phyloP scores from a whole-genome alignment of 257 asterid species.

The Primulina tabacum region DNA sequence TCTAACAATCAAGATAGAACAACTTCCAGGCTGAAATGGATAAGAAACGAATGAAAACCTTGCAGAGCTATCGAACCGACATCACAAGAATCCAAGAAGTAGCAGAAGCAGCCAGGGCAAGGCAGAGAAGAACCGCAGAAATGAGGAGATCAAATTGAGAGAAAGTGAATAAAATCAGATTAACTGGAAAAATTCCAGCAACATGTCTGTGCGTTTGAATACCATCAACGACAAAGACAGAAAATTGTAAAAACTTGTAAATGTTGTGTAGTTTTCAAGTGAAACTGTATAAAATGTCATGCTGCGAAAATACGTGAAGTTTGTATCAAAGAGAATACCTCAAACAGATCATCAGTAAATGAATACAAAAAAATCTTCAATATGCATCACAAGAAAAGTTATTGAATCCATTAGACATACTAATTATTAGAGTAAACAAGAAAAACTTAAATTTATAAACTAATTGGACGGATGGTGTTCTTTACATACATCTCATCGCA shows the following conservation, averaged over 20 bases:
- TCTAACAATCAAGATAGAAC: conserved; percentile 18
- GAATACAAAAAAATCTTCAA: neutral
- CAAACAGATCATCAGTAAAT: neutral
- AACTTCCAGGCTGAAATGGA: conserved; percentile 67
- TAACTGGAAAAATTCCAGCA: conserved; percentile 70
- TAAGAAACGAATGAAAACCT: conserved; percentile 47
- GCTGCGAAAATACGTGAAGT: conserved; percentile 6
- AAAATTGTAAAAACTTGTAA: conserved; percentile 15
- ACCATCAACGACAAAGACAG: conserved; percentile 8
- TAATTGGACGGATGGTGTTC: neutral
- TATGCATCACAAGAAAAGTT: neutral
- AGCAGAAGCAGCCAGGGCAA: conserved; percentile 51
- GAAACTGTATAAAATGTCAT: neutral
- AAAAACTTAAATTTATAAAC: no score
- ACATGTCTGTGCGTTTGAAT: conserved; percentile 62
- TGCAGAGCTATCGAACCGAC: conserved; percentile 33
- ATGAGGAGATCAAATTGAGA: conserved; percentile 65
- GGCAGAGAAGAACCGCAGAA: conserved; percentile 53
- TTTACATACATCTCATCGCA: neutral
- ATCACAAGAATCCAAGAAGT: conserved; percentile 45
- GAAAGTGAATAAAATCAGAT: conserved; percentile 66
- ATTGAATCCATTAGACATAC: neutral
- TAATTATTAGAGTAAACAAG: neutral
- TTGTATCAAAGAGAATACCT: conserved; percentile 5
- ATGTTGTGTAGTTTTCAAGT: conserved; percentile 16